A percentile compares a stretch with the other conserved stretches of the same genome.
Evolutionary conservation across 139 green algal species (phyloP).

Genomic region (Closterium sp.): DNA sequence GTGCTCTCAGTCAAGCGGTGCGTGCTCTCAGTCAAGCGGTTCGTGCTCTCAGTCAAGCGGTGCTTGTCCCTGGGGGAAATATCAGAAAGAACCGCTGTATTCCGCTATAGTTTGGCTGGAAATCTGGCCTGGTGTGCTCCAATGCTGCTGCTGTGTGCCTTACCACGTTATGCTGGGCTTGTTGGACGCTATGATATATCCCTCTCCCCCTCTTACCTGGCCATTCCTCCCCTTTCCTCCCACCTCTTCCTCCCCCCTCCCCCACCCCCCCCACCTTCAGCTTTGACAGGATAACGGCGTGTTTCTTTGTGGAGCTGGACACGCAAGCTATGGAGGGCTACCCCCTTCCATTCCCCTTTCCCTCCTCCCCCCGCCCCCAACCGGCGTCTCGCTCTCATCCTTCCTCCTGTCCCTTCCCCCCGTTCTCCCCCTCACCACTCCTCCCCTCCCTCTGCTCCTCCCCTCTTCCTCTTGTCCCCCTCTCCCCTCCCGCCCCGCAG

Average conservation of each 20-base stretch:
- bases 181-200: not conserved
- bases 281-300: conserved; percentile 7
- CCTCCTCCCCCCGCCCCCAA: too few species aligned
- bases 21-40: too few species aligned
- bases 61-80: too few species aligned
- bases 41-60: too few species aligned
- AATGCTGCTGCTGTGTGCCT: too few species aligned
- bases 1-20: too few species aligned
- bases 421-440: not conserved
- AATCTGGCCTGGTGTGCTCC: too few species aligned
- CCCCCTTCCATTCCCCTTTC: not conserved
- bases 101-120: too few species aligned
- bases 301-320: conserved; percentile 34
- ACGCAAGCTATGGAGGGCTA: not conserved
- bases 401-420: not conserved
- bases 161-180: too few species aligned
- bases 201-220: not conserved
- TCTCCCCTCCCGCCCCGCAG: not conserved
- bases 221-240: not conserved
- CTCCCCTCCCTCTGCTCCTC: not conserved
- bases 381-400: not conserved
- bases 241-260: not conserved
- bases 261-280: not conserved
- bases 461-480: not conserved
- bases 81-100: too few species aligned